Base-by-base conservation (phyloP, 192 early-diverging fungal species). In the Backusella parvicylindrica region DNA sequence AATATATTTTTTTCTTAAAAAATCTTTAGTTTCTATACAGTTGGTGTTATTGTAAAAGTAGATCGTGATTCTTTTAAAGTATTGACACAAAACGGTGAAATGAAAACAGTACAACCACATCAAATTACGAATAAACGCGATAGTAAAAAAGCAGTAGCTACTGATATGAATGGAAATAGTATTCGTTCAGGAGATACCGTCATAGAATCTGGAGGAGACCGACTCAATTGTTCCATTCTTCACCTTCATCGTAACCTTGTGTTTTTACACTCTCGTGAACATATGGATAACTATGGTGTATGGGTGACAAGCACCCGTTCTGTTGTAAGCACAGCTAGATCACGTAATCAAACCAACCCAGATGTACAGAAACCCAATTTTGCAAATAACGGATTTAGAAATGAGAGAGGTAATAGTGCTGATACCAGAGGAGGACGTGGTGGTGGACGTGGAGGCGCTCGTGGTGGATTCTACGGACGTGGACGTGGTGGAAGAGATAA, bases 171-270 rank as follows among this genome's bases (percentile, higher is more conserved):
- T 28, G 86, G 87, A 66, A 83, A 87, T 65, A 86, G 79, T 50
- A 85, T 87, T 47, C 86, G 86, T 32, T 84, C 80, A 3, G 94
- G 94, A 64, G 95, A 98, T 70, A 81, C 82, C 6, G 95, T 97
- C 5, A 72, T 90, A 31, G 92, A 96, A 68, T 85, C 83, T 6
- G 86, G 86, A 66, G 90, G 89, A 68, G 89, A 89, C 31, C 82
- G 81, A 71, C 86, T 91, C 26, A 77, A 87, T 28, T 96, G 91
- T 5, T 88, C 88, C 0, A 92, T 97, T 65, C 77, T 97, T 36
- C 95, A 98, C 74, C 85, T 97, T 26, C 95, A 90, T 70, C 90
- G 94, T 26, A 84, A 89, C 7, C 88, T 90, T n/a, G 92, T 92
- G 1, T 99, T 96, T 78, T 81, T 96, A 47, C 87, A 92, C 56